Evolutionary conservation across 495 filamentous ascomycete species (phyloP), one percentile per base, ranked within the genome.

Genomic region (Aspergillus affinis): DNA sequence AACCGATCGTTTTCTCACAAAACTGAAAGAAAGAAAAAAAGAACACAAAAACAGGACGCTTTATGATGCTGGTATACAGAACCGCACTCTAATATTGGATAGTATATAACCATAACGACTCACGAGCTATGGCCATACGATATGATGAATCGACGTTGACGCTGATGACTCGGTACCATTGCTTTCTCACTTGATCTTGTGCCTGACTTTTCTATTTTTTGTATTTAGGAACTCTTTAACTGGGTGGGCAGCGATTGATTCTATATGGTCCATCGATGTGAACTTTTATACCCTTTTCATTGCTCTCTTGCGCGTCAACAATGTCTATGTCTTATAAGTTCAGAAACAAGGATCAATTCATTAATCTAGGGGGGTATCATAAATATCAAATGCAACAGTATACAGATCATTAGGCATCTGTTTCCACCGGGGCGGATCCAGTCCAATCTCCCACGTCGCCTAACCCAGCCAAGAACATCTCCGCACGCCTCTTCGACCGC

Each of bases 381-480:
- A 41, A 41, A 41, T 41, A 41, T 32, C 30, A 41, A 41, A 41
- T 0, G 36, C 13, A 41, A 10, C 13, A 41, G 10, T 41, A 17
- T 41, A 41, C 7, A 50, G 27, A 41, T 17, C 51, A 54, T 44
- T 44, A 44, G 2, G 51, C 18, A 55, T 12, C 30, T 52, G 29
- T 30, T 58, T 0, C 29, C 57, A 48, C 6, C 3, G 12, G 12
- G 18, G 17, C n/a, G 21, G 21, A 44, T 21, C 32, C 23, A 2
- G 52, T 45, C 45, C 48, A 58, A 58, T 55, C 58, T 12, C 58
- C 60, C 15, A 63, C 57, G 52, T 69, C 62, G 8, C 62, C 66
- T 55, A 73, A 53, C 6, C 80, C 84, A 17, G 84, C 82, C 65
- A 94, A 71, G 73, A 95, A 93, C 60, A 69, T 81, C 59, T 93